Conservation (phyloP, 306 rosid genomes). For the Malus domestica region DNA sequence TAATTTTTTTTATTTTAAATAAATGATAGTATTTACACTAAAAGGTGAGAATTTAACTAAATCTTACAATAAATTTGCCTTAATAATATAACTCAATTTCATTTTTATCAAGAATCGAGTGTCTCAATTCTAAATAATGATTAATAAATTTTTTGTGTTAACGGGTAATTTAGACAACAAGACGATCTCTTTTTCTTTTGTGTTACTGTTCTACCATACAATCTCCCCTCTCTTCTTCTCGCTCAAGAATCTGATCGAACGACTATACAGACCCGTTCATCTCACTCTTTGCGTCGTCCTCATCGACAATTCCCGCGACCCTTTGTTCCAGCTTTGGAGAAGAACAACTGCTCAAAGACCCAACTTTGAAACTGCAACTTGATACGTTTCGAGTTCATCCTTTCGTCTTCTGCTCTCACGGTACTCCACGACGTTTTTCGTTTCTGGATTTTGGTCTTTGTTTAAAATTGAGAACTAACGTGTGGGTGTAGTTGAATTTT, state of each 20-base stretch:
- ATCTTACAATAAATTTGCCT: no score
- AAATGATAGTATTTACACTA: no score
- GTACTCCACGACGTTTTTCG: constrained; percentile 18
- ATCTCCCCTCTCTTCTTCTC: not conserved
- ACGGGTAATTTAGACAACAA: no score
- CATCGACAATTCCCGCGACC: constrained; percentile 1
- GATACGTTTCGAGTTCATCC: constrained; percentile 16
- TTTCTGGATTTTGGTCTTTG: constrained; percentile 12
- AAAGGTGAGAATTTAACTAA: fast-evolving
- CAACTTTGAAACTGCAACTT: constrained; percentile 7
- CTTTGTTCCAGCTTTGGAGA: not conserved
- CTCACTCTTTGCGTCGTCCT: constrained; percentile 23
- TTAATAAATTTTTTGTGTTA: no score
- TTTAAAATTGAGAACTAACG: constrained; percentile 8
- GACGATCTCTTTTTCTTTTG: not conserved
- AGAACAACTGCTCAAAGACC: constrained; percentile 1
- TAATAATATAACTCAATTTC: no score
- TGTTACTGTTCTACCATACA: constrained; percentile 8
- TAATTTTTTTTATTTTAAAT: no score
- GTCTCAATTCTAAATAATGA: no score
- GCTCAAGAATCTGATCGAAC: constrained; percentile 25
- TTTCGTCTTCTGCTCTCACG: constrained; percentile 16
- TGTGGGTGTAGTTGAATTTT: constrained; percentile 15
- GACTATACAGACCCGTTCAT: constrained; percentile 17
- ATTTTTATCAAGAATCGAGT: no score